A percentile compares a stretch with the other conserved stretches of the same genome.
Evolutionary conservation across 139 green algal species (phyloP).

Genomic region (Coccomyxa sp.): DNA sequence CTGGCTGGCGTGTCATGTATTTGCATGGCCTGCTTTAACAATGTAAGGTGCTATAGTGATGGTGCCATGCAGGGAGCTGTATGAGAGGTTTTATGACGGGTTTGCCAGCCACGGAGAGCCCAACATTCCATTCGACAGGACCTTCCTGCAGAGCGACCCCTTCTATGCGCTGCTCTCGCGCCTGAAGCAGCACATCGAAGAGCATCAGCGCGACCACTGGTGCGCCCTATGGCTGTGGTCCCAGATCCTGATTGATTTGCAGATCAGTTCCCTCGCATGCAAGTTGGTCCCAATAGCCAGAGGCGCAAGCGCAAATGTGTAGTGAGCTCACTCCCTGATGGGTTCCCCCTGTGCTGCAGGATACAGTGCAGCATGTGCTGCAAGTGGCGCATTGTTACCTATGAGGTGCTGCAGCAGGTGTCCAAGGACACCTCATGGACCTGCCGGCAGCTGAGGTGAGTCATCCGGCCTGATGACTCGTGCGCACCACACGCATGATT

Average conservation of each 20-base stretch:
- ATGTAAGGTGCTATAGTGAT: background rate
- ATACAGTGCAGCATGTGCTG: conserved; percentile 62
- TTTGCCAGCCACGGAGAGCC: conserved; percentile 67
- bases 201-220: conserved; percentile 68
- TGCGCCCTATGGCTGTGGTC: background rate
- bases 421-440: conserved; percentile 35
- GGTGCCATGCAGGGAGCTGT: conserved; percentile 34
- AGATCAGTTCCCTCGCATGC: background rate
- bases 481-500: no score
- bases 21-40: background rate
- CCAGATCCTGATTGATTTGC: background rate
- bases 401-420: conserved; percentile 20
- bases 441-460: conserved; percentile 48
- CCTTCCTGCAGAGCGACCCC: conserved; percentile 25
- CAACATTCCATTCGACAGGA: conserved; percentile 41
- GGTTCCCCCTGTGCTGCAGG: background rate
- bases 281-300: background rate
- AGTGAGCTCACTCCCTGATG: background rate
- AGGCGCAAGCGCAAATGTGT: no score
- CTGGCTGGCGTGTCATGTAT: background rate
- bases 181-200: conserved; percentile 36
- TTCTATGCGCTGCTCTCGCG: conserved; percentile 54
- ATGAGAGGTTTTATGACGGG: conserved; percentile 60
- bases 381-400: conserved; percentile 60
- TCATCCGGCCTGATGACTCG: no score